phyloP scores from a whole-genome alignment of 805 yeast species.

The Maudiozyma turicensis region DNA sequence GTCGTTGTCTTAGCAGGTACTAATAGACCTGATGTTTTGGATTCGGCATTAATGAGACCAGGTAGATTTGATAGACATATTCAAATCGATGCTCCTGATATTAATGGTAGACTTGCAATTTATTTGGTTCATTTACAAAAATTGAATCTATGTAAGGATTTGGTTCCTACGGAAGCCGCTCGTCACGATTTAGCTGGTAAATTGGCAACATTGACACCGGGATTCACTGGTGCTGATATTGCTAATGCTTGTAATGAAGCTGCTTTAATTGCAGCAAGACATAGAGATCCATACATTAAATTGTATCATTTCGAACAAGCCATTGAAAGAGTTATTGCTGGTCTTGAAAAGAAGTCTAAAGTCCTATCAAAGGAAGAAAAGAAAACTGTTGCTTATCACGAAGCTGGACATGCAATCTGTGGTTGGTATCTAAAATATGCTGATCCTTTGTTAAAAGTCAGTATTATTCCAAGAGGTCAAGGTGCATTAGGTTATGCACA shows the following conservation, averaged over 20 bases:
- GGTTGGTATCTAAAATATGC: slow-evolving; percentile 88
- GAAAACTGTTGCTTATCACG: slow-evolving; percentile 83
- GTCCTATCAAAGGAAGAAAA: slow-evolving; percentile 74
- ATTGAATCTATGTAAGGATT: slow-evolving; percentile 12
- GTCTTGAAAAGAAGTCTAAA: slow-evolving; percentile 78
- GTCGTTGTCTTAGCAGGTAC: slow-evolving; percentile 94
- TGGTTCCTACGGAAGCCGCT: slow-evolving; percentile 38
- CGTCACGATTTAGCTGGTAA: slow-evolving; percentile 65
- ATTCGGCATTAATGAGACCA: slow-evolving; percentile 83
- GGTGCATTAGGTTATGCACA: slow-evolving; percentile 97
- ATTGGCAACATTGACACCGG: slow-evolving; percentile 87
- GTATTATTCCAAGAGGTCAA: slow-evolving; percentile 88
- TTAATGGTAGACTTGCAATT: slow-evolving; percentile 81
- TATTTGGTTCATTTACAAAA: slow-evolving; percentile 69
- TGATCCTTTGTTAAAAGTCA: slow-evolving; percentile 86
- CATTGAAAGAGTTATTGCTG: slow-evolving; percentile 89
- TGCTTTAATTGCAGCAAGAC: slow-evolving; percentile 85
- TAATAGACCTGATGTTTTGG: slow-evolving; percentile 84
- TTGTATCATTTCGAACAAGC: slow-evolving; percentile 80
- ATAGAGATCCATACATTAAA: slow-evolving; percentile 50
- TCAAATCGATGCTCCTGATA: slow-evolving; percentile 75
- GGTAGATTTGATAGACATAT: slow-evolving; percentile 92
- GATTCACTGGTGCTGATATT: slow-evolving; percentile 93
- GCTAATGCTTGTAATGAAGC: slow-evolving; percentile 94
- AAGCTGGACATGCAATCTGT: slow-evolving; percentile 94